Base-by-base conservation (phyloP, 1,139 yeast species). In the Sugiyamaella sp. region DNA sequence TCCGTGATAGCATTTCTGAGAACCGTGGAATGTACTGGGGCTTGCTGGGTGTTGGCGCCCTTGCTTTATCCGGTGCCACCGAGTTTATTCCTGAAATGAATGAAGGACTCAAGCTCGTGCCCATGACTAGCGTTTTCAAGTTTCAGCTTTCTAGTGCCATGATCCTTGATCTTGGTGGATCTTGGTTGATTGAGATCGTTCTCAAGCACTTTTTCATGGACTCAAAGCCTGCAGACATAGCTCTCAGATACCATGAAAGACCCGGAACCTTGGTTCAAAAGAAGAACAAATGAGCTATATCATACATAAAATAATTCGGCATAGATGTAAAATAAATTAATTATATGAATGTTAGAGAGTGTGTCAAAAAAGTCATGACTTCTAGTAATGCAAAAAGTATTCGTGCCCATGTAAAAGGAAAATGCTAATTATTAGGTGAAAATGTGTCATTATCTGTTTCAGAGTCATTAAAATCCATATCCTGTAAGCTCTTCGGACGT, bases 11-110 rank as follows among this genome's bases (percentile, higher is more conserved):
- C 58, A 86, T 93, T 65, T 78, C 79, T 55, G 96, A 86, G 71
- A 93, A 93, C 75, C 89, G 85, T 74, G 98, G 98, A 60, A 93
- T 93, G 99, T 93, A 86, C 74, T 93, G 89, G 66, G 99, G 99
- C 25, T 79, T 93, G 57, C 70, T 93, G 46, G 97, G 97, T 61
- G 98, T 93, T 63, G 88, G 95, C 35, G 89, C 80, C 41, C 79
- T 93, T 65, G 96, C 98, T 1, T 73, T 93, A 58, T 81, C 95
- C 16, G 96, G 99, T 22, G 85, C 98, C 6, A 90, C 98, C 25
- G 99, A 95, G 71, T 87, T 93, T 67, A 70, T 91, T 64, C 99
- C 99, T 32, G 99, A 95, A 74, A 74, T 95, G 67, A 93, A 93
- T 68, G 93, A 88, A 68, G 89, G 89, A 17, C 83, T 93, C 84